Evolutionary conservation across 192 early-diverging fungal genomes (phyloP).

Genomic region (Thamnidium elegans): DNA sequence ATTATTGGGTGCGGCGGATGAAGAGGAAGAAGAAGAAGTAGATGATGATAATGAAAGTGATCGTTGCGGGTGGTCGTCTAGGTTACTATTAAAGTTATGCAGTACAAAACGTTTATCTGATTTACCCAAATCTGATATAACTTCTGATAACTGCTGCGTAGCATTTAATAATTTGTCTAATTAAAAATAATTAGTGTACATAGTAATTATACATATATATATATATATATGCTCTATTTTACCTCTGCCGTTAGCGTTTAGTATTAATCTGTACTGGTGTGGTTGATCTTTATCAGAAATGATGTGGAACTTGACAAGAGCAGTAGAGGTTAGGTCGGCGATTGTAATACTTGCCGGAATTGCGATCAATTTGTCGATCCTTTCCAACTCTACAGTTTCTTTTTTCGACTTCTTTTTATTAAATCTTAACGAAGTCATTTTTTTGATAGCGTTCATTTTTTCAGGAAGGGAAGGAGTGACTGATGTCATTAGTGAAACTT

Average conservation of each 20-base stretch:
- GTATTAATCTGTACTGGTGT: constrained; percentile 16
- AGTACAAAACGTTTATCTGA: constrained; percentile 7
- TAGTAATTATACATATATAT: background rate
- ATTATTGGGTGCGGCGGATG: background rate
- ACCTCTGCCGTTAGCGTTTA: constrained; percentile 8
- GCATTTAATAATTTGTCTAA: constrained; percentile 4
- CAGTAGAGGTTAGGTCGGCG: constrained; percentile 38
- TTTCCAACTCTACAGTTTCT: background rate
- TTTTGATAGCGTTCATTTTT: constrained; percentile 7
- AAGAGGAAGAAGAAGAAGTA: constrained; percentile 8
- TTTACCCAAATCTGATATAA: background rate
- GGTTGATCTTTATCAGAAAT: constrained; percentile 39
- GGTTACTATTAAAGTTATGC: constrained; percentile 4
- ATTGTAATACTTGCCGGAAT: constrained; percentile 39
- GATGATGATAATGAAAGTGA: constrained; percentile 6
- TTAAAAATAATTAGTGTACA: background rate
- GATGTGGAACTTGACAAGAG: constrained; percentile 45
- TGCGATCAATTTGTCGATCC: constrained; percentile 37
- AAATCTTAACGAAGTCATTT: constrained; percentile 13
- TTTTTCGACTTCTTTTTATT: constrained; percentile 14
- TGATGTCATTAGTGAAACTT: constrained; percentile 10
- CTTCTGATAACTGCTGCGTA: background rate
- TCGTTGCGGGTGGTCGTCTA: background rate
- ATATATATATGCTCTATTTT: background rate
- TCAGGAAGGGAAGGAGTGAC: background rate